Evolutionary conservation across 208 protist genomes (phyloP).

Genomic region (Tritrichomonas musculus): DNA sequence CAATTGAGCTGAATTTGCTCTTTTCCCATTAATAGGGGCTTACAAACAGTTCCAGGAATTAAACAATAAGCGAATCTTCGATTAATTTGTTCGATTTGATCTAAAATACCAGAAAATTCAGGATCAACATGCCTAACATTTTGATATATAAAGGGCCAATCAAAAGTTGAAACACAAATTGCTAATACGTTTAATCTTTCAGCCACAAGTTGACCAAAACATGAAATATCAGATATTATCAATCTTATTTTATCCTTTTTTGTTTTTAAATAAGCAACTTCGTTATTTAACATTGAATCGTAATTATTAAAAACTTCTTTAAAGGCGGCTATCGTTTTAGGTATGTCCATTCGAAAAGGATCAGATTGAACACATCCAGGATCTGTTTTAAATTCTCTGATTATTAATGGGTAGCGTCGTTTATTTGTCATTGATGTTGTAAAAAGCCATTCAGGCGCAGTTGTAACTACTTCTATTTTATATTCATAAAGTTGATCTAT

Average conservation of each 20-base stretch:
- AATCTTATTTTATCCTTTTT: not conserved
- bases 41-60: not conserved
- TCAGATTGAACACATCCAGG: not conserved
- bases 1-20: not conserved
- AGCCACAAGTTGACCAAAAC: conserved; percentile 24
- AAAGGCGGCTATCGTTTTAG: not conserved
- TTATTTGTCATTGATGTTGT: not conserved
- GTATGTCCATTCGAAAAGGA: not conserved
- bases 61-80: conserved; percentile 9
- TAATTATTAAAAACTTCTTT: not conserved
- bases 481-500: not conserved
- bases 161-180: conserved; percentile 3
- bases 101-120: not conserved
- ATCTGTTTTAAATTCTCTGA: not conserved
- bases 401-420: not conserved
- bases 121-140: not conserved
- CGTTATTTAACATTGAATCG: not conserved
- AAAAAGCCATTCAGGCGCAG: not conserved
- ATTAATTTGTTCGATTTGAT: not conserved
- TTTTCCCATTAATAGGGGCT: not conserved
- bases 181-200: not conserved
- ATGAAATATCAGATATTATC: conserved; percentile 9
- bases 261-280: not conserved
- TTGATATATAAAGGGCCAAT: not conserved
- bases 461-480: not conserved